Percentiles rank a stretch among this genome's conserved stretches.
phyloP scores from a whole-genome alignment of 2,329 filamentous ascomycete species.

The Byssoonygena ceratinophila region DNA sequence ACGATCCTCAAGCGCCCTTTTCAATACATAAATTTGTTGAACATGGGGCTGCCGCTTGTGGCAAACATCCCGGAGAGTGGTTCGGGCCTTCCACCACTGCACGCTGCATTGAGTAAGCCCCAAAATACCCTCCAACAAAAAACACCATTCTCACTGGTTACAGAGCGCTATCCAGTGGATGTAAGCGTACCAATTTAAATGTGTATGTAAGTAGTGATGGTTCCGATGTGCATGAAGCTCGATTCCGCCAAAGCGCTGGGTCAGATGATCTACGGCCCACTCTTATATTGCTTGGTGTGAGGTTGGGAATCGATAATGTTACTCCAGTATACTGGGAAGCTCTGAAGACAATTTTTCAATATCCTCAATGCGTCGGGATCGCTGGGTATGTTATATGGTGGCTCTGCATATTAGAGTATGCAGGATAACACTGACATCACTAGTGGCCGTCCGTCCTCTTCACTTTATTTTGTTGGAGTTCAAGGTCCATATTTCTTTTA shows the following conservation, averaged over 20 bases:
- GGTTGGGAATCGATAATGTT: slow-evolving; percentile 86
- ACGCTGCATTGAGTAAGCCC: slow-evolving; percentile 76
- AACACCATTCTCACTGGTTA: background rate
- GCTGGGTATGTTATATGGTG: slow-evolving; percentile 57
- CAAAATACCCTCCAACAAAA: background rate
- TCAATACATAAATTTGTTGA: slow-evolving; percentile 91
- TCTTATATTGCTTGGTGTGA: slow-evolving; percentile 75
- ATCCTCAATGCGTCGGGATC: slow-evolving; percentile 89
- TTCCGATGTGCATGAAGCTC: slow-evolving; percentile 86
- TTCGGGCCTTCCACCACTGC: slow-evolving; percentile 97
- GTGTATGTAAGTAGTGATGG: slow-evolving; percentile 87
- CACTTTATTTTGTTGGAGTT: slow-evolving; percentile 63
- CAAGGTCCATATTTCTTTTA: slow-evolving; percentile 81
- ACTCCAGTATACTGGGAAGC: slow-evolving; percentile 93
- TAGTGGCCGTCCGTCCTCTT: slow-evolving; percentile 84
- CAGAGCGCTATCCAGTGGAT: slow-evolving; percentile 63
- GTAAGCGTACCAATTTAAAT: slow-evolving; percentile 52
- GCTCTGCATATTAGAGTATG: background rate
- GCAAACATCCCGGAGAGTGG: slow-evolving; percentile 94
- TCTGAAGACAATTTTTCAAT: slow-evolving; percentile 71
- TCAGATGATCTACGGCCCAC: slow-evolving; percentile 65
- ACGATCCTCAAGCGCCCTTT: slow-evolving; percentile 75
- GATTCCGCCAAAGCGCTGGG: slow-evolving; percentile 62
- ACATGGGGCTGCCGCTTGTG: slow-evolving; percentile 75
- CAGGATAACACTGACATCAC: background rate